Evolutionary conservation across 306 rosid genomes (phyloP), one percentile per base, ranked within the genome.

Genomic region (Prunus campanulata): DNA sequence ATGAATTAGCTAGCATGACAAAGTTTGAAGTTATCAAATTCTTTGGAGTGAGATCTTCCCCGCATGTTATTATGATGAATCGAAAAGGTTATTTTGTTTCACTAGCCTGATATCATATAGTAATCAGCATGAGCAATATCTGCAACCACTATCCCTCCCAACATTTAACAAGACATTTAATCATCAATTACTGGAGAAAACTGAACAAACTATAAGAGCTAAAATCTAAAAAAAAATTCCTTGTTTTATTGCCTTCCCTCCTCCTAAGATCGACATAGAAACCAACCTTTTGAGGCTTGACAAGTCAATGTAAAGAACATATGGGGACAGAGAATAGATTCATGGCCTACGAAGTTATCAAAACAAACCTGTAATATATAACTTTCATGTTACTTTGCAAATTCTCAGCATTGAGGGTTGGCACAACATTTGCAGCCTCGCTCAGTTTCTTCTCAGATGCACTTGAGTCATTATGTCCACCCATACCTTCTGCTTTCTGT

Each of bases 341-440:
- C 30, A 47, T 20, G 67, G 54, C 59, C 27, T 18, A 25, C 16
- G 54, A 51, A 32, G 42, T 39, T 16, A 49, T 22, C 14, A 30
- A 64, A 79, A 76, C 90, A 82, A 82, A 95, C 99, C 97, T 95
- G 93, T 95, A 90, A 82, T 89, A 88, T 75, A 95, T 87, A 27
- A 79, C 68, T 70, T 92, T 95, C 89, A 92, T 80, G 87, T 95
- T 92, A 87, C 86, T 89, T 79, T 92, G 99, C 93, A 95, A 75
- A 85, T 90, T 92, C 86, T 95, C 99, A 30, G 91, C 88, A 85
- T 89, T 92, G 74, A 90, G 90, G 75, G 89, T 88, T 48, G 90
- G 87, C 60, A 90, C 52, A 62, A 87, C 96, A 79, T 84, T 81
- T 63, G 74, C 6, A 55, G 83, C 86, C 15, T 88, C 91, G 80